Evolutionary conservation across 345 rosid species (phyloP), one percentile per base, ranked within the genome.

Genomic region (Punica granatum): DNA sequence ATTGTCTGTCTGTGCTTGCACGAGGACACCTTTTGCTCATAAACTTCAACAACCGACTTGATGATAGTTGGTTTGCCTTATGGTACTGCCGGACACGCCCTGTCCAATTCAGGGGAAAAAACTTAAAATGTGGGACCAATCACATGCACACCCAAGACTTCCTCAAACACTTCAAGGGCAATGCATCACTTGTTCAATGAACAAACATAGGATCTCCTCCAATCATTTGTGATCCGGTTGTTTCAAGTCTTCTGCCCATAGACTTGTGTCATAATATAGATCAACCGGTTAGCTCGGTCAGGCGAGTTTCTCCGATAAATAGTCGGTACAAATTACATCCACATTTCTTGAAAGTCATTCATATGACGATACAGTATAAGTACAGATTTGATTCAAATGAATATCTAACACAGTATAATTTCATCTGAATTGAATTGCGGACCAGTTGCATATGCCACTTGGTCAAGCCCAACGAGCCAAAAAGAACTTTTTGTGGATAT

Each of bases 41-140:
- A 58, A 66, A 33, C 44, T 66, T 58, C 69, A 49, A 31, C 60
- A 12, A 49, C 60, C 69, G 19, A 51, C 39, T 49, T 49, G 69
- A 49, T 21, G 60, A 48, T 49, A 34, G 59, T 58, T 34, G 44
- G 35, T 53, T 44, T 53, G 60, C 69, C 58, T 34, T 28, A 36
- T 46, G 43, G 36, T 37, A 49, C 43, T 66, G 43, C 37, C 60
- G 58, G 37, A 16, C 60, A 16, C 49, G 0, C 33, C 39, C 25
- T 66, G 28, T 44, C 68, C 44, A 23, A 44, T 53, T 56, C 33
- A 10, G 25, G 33, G 33, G n/a, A n/a, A n/a, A 41, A 26, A 34
- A 21, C 21, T 18, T 39, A 49, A 31, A 5, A 49, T 31, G 69
- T 66, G 69, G 69, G 69, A 28, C 60, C 61, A 39, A 66, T 66